Evolutionary conservation across 331 rosid species (phyloP).

Genomic region (Rhamnella rubrinervis): DNA sequence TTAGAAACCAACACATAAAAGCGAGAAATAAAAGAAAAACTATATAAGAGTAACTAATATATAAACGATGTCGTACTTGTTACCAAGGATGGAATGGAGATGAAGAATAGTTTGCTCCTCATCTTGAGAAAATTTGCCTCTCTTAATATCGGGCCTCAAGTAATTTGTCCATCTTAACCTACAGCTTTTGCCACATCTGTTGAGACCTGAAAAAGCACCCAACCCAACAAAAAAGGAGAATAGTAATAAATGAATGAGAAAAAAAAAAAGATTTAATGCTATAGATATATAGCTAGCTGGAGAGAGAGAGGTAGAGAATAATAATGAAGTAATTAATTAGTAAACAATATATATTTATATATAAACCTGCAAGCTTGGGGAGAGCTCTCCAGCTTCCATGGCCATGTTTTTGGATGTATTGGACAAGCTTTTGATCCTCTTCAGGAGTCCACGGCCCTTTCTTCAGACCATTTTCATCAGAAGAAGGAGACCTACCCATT

Average conservation of each 20-base stretch:
- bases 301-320: background rate
- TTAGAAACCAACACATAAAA: background rate
- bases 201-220: constrained; percentile 46
- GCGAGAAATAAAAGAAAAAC: background rate
- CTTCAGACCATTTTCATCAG: constrained; percentile 79
- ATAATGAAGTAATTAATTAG: background rate
- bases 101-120: constrained; percentile 82
- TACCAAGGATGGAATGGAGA: constrained; percentile 87
- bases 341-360: background rate
- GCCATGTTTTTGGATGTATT: constrained; percentile 69
- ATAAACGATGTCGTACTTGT: constrained; percentile 48
- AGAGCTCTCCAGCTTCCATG: constrained; percentile 94
- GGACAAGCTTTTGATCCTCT: constrained; percentile 81
- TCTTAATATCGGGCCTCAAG: constrained; percentile 82
- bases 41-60: background rate
- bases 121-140: constrained; percentile 81
- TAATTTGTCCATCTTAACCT: constrained; percentile 88
- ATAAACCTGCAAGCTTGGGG: constrained; percentile 75
- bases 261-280: background rate
- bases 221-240: constrained; percentile 2
- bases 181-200: constrained; percentile 89
- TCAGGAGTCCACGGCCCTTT: constrained; percentile 96
- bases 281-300: background rate
- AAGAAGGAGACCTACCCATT: constrained; percentile 75
- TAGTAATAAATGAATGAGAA: background rate